These are phyloP conservation scores for Puccinia hordei DNA, from an alignment of 1,284 basidiomycete species.

Conservation along the genomic window DNA sequence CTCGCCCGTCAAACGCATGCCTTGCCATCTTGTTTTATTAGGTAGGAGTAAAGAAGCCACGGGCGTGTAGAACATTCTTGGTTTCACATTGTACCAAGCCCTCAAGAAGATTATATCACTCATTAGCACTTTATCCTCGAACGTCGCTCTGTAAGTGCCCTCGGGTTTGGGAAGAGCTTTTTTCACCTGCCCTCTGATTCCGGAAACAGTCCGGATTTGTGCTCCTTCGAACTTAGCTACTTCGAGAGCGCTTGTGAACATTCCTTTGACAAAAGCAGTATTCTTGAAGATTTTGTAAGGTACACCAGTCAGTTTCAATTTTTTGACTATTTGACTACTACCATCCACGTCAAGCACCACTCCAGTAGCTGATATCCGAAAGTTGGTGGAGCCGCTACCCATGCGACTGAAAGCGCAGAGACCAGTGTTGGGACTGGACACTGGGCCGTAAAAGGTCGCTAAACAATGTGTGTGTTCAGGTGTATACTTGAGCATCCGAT, in stretches of 20 bases:
- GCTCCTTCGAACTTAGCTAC: constrained; percentile 99
- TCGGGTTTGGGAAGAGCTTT: constrained; percentile 91
- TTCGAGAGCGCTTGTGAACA: constrained; percentile 90
- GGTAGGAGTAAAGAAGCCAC: constrained; percentile 85
- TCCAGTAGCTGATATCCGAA: constrained; percentile 89
- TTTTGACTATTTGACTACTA: constrained; percentile 94
- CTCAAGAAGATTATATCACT: constrained; percentile 94
- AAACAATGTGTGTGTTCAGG: constrained; percentile 99
- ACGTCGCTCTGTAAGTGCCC: constrained; percentile 91
- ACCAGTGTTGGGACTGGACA: constrained; percentile 88
- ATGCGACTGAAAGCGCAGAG: constrained; percentile 96
- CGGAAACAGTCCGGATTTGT: constrained; percentile 89
- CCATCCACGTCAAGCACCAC: constrained; percentile 91
- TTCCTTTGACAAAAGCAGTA: constrained; percentile 96
- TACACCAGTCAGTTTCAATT: constrained; percentile 90
- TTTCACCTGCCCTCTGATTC: constrained; percentile 94
- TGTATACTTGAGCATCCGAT: constrained; percentile 99
- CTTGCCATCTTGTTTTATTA: constrained; percentile 76
- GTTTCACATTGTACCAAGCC: constrained; percentile 94
- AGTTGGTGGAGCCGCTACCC: constrained; percentile 69
- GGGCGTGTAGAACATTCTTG: constrained; percentile 93
- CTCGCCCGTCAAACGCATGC: constrained; percentile 94
- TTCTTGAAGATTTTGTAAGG: constrained; percentile 99
- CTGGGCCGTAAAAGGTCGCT: constrained; percentile 93
- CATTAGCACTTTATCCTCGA: constrained; percentile 96